Percentiles rank a stretch among this genome's conserved stretches.
Evolutionary conservation across 1,284 basidiomycete species (phyloP).

Genomic region (Malassezia psittaci): DNA sequence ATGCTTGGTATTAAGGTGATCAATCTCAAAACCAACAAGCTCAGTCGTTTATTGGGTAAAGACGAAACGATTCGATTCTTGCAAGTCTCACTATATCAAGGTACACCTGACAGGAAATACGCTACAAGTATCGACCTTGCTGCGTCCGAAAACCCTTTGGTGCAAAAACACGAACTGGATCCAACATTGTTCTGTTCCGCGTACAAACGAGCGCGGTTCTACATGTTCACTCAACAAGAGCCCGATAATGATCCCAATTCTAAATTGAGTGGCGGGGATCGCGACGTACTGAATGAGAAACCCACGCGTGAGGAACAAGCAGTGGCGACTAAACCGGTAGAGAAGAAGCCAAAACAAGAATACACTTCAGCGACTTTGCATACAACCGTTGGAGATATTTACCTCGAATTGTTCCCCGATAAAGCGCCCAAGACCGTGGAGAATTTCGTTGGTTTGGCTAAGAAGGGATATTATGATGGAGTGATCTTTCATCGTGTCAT

Average conservation of each 20-base stretch:
- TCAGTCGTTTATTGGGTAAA: conserved; percentile 79
- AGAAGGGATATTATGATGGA: conserved; percentile 83
- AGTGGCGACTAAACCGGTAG: conserved; percentile 59
- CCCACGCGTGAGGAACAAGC: conserved; percentile 92
- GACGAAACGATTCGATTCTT: conserved; percentile 87
- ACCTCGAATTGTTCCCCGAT: conserved; percentile 73
- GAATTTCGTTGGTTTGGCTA: conserved; percentile 90
- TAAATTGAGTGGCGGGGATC: conserved; percentile 57
- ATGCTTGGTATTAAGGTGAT: conserved; percentile 93
- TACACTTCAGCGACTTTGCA: conserved; percentile 65
- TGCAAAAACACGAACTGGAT: conserved; percentile 65
- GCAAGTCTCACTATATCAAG: conserved; percentile 82
- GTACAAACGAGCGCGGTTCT: conserved; percentile 87
- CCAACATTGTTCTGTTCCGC: conserved; percentile 88
- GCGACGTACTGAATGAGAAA: conserved; percentile 96
- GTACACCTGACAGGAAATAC: conserved; percentile 75
- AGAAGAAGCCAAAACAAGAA: conserved; percentile 51
- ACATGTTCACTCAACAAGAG: conserved; percentile 83
- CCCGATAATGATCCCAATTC: conserved; percentile 64
- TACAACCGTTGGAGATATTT: conserved; percentile 86
- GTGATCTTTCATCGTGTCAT: conserved; percentile 96
- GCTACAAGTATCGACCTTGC: conserved; percentile 83
- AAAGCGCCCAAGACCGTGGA: conserved; percentile 89
- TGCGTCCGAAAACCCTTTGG: conserved; percentile 85
- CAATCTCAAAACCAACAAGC: conserved; percentile 84